phyloP scores from a whole-genome alignment of 2,329 filamentous ascomycete genomes.

The Aspergillus terreus region DNA sequence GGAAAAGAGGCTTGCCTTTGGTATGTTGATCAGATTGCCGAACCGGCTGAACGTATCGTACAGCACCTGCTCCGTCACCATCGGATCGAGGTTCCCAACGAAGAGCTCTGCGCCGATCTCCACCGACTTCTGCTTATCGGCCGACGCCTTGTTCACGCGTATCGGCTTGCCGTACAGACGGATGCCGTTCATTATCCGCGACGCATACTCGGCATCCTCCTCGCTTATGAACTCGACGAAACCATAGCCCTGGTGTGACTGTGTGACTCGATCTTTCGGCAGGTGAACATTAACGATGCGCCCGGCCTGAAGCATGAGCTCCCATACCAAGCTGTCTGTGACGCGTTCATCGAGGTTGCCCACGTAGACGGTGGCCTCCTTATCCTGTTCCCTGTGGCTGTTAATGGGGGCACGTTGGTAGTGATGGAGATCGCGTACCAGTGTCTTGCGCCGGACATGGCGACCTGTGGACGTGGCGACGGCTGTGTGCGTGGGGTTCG shows the following conservation, averaged over 20 bases:
- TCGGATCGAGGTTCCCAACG: constrained; percentile 87
- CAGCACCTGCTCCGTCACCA: constrained; percentile 92
- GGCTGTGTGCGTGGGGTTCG: neutral
- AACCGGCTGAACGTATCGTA: constrained; percentile 96
- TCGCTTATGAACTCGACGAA: constrained; percentile 98
- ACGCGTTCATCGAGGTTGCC: constrained; percentile 98
- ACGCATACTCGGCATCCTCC: constrained; percentile 93
- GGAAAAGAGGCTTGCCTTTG: constrained; percentile 62
- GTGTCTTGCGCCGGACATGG: constrained; percentile 70
- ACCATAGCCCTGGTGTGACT: constrained; percentile 94
- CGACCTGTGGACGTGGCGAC: constrained; percentile 50
- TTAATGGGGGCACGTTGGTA: too few species aligned
- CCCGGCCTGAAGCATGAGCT: constrained; percentile 96
- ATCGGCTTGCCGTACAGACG: constrained; percentile 91
- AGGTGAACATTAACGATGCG: constrained; percentile 98
- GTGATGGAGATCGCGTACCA: constrained; percentile 52
- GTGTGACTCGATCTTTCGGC: constrained; percentile 95
- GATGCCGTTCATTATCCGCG: constrained; percentile 94
- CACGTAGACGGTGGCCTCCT: constrained; percentile 96
- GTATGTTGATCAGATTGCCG: constrained; percentile 75
- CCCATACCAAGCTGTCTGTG: constrained; percentile 85
- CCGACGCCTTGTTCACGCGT: constrained; percentile 88
- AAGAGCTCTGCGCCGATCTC: constrained; percentile 97
- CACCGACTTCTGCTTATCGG: constrained; percentile 89
- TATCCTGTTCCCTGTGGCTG: constrained; percentile 81